Evolutionary conservation across 129 eudicot genomes (phyloP), one percentile per base, ranked within the genome.

Genomic region (Artemisia argyi): DNA sequence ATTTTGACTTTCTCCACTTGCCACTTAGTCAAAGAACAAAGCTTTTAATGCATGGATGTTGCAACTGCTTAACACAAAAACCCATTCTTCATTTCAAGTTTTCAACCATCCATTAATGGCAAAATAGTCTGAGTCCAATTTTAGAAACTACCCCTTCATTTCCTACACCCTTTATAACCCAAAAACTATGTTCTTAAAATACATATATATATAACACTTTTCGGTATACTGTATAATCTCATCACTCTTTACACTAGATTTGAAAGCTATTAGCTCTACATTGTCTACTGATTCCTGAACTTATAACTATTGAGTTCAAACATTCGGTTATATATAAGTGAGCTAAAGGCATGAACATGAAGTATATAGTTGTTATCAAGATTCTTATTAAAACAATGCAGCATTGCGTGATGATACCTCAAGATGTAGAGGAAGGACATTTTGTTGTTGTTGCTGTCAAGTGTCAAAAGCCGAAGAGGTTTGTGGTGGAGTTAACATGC

Each of bases 381-480:
- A 73, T 73, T 49, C 61, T 73, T 35, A 61, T 73, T 12, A 73
- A 61, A 16, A 28, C 77, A 49, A 61, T 61, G 62, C 77, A 73
- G 3, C 51, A 52, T 28, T 61, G 61, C 77, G 1, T 50, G 52
- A 30, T 22, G 58, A 62, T 76, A 32, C 79, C 89, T 7, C 49
- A 11, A 10, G 87, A 80, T 35, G 81, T 80, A 13, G 82, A 72
- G 63, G 76, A 85, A 66, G 94, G 96, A 11, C 81, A 85, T 47
- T 87, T 90, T 74, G 87, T 83, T 1, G 83, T 87, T 35, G 57
- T 85, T 16, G 83, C 86, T 13, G 82, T 35, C 1, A 78, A 80
- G n/a, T 68, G 85, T 26, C 79, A 79, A 42, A 79, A 76, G 24
- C 85, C 88, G 3, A 73, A 78, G 69, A 80, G 91, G 73, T 87